Evolutionary conservation across 768 basidiomycete genomes (phyloP), one percentile per base, ranked within the genome.

Genomic region (Russula compacta): DNA sequence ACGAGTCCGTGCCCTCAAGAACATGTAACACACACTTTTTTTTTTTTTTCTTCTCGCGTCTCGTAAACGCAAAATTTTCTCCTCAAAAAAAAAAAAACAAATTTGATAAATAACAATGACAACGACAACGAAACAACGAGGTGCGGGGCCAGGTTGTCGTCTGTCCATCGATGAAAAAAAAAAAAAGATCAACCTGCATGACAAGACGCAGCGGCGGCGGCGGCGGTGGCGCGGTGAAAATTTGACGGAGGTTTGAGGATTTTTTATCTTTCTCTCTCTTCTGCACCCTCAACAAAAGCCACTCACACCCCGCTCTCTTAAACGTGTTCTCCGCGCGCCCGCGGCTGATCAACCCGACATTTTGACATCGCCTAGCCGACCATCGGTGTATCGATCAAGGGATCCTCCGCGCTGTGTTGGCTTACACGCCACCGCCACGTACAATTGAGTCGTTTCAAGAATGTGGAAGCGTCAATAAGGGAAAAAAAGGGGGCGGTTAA

Each of bases 301-400:
- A 32, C 56, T 43, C 24, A 10, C 11, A 6, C 48, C 38, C 38
- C 56, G 3, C 38, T 29, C 33, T 29, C 14, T 32, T 12, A 19
- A n/a, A 11, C 33, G 8, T 8, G 21, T n/a, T 7, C 19, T 58
- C 57, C 55, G 44, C 15, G 33, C 21, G 21, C 55, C 60, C 24
- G 60, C 55, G 60, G 55, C 33, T 56, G 60, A 56, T 52, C 50
- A 52, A 56, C 38, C 32, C 49, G 33, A 61, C 54, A 56, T 40
- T 32, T 57, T 35, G 36, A 50, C 60, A 42, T 50, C 47, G 21
- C 36, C 19, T 57, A 61, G 60, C 60, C 60, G 60, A 57, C 55
- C 49, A 57, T 61, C 60, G 60, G 60, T 10, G 29, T 52, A 24
- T 19, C 56, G 14, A 33, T 53, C 43, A 36, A 56, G 32, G 32